These are phyloP conservation scores for Leishmania lainsoni DNA, from an alignment of 208 protist genomes.

Conservation along the genomic window DNA sequence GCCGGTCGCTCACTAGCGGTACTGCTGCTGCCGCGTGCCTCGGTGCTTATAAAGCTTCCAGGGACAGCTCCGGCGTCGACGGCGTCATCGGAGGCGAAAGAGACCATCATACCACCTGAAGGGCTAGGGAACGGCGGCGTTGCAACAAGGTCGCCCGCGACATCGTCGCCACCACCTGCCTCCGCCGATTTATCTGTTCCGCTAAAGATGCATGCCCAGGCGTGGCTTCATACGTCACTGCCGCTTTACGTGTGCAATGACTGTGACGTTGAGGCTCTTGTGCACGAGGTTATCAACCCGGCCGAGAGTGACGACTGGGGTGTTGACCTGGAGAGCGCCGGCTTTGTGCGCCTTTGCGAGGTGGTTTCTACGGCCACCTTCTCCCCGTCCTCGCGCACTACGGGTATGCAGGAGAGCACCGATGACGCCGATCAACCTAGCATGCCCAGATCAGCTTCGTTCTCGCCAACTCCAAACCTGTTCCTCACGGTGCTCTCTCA, in stretches of 20 bases:
- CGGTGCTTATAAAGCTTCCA: constrained; percentile 18
- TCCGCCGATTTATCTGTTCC: neutral
- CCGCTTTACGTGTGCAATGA: constrained; percentile 44
- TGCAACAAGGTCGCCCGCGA: neutral
- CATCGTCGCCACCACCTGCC: neutral
- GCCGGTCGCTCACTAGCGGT: constrained; percentile 28
- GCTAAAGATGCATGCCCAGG: constrained; percentile 13
- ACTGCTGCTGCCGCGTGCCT: constrained; percentile 29
- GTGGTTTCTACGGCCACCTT: constrained; percentile 22
- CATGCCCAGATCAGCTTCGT: neutral
- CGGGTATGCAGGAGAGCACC: neutral
- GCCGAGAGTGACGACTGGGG: constrained; percentile 37
- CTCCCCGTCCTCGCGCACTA: neutral
- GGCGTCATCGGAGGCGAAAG: neutral
- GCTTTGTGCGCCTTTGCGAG: constrained; percentile 41
- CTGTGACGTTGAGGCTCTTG: constrained; percentile 40
- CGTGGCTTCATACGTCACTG: constrained; percentile 30
- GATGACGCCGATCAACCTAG: neutral
- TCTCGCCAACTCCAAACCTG: constrained; percentile 7
- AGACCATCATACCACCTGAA: neutral
- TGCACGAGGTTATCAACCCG: constrained; percentile 26
- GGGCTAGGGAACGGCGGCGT: neutral
- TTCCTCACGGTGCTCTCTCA: constrained; percentile 1
- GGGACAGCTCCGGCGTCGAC: neutral
- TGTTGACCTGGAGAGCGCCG: constrained; percentile 34